Evolutionary conservation across 805 yeast species (phyloP).

Genomic region (Kazachstania psychrophila): DNA sequence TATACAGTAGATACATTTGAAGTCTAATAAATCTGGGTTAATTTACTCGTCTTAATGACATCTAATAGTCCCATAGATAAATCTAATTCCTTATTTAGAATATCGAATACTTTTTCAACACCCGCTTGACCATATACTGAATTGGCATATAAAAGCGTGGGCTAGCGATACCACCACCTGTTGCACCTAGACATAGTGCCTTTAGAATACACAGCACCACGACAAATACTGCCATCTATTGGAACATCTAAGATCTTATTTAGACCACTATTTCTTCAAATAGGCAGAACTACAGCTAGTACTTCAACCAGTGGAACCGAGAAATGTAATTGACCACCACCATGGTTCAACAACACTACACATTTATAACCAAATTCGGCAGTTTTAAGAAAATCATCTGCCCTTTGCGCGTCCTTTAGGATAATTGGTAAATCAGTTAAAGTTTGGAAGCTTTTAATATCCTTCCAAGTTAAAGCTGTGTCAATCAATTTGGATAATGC

Average conservation of each 20-base stretch:
- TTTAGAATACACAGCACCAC: conserved; percentile 60
- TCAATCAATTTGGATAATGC: conserved; percentile 79
- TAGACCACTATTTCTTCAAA: conserved; percentile 37
- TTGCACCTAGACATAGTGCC: conserved; percentile 61
- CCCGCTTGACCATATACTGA: conserved; percentile 56
- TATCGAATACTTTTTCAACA: conserved; percentile 46
- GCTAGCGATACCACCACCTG: conserved; percentile 61
- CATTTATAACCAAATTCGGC: conserved; percentile 64
- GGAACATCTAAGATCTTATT: conserved; percentile 46
- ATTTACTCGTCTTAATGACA: conserved; percentile 48
- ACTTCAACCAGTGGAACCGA: conserved; percentile 68
- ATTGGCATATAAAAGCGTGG: conserved; percentile 56
- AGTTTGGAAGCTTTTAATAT: conserved; percentile 45
- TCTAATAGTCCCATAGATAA: conserved; percentile 78
- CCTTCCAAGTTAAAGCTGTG: conserved; percentile 54
- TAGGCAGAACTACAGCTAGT: conserved; percentile 57
- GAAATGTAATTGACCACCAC: conserved; percentile 80
- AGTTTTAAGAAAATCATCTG: conserved; percentile 68
- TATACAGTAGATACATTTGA: conserved; percentile 8
- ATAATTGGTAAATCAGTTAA: conserved; percentile 57
- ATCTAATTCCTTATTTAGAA: conserved; percentile 59
- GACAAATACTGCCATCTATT: conserved; percentile 60
- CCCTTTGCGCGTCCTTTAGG: conserved; percentile 73
- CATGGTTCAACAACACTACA: conserved; percentile 76
- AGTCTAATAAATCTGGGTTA: conserved; percentile 58